Base-by-base conservation (phyloP, 495 filamentous ascomycete species). In the Thozetella sp. region DNA sequence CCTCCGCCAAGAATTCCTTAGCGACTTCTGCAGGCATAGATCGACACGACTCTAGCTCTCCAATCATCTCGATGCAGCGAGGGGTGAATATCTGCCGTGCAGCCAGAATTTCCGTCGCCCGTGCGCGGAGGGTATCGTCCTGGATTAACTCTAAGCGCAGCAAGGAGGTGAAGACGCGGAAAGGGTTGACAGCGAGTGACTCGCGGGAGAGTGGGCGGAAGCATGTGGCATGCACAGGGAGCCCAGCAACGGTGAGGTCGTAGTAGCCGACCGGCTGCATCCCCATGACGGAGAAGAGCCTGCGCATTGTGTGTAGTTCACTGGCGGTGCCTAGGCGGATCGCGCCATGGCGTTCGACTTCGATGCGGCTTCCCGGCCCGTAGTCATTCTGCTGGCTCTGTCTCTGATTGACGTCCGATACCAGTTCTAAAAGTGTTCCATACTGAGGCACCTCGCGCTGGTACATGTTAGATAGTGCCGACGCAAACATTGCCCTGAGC, bases 251-350 rank as follows among this genome's bases (percentile, higher is more conserved):
- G 4, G 62, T 64, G 1, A 80, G 65, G 52, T 80, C 75, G 55
- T 80, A 80, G 61, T 80, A 80, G 22, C 76, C 77, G 3, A 77
- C 75, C 0, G 77, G 73, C 27, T 69, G 57, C 77, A 80, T 78
- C 19, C 73, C 74, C 63, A 80, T 67, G 30, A 79, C 54, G 25
- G 65, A 59, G 53, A 80, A 79, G 57, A 80, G 68, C 25, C 75
- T 73, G 24, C 69, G 55, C 27, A 79, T 71, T 1, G 67, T 75
- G 45, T 57, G 59, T 2, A 80, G 65, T 53, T 80, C 77, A 27
- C 74, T 45, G 3, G 68, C 51, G 0, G 71, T 80, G 2, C 77
- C 77, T 0, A 80, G 62, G 2, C 77, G 69, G 26, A 80, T 79
- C 22, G 77, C 77, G 12, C 77, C 77, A 25, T 80, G 77, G 54